Percentiles rank a stretch among this genome's conserved stretches.
These are phyloP conservation scores for Heritiera fomes DNA, from an alignment of 345 rosid species.

Conservation along the genomic window DNA sequence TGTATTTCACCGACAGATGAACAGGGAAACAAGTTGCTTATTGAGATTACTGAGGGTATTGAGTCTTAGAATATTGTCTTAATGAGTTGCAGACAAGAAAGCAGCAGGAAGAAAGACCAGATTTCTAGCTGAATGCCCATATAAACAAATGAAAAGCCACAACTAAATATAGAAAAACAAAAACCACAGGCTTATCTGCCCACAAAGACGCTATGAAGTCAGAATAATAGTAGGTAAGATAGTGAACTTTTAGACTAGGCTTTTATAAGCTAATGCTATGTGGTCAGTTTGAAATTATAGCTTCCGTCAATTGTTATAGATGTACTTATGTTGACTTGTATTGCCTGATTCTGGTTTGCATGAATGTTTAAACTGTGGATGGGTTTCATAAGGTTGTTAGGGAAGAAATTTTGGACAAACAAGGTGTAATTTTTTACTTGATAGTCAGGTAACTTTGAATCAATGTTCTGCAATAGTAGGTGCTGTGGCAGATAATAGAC, in stretches of 20 bases:
- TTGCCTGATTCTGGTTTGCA: neutral
- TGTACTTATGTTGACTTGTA: neutral
- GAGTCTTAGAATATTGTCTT: neutral
- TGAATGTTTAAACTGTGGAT: conserved; percentile 10
- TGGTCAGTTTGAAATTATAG: neutral
- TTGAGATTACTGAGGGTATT: neutral
- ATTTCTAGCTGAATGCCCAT: too few species aligned
- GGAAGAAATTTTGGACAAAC: neutral
- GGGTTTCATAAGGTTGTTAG: neutral
- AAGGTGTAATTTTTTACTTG: neutral
- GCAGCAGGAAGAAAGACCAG: too few species aligned
- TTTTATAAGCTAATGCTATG: neutral
- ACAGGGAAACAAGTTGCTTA: neutral
- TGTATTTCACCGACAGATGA: neutral
- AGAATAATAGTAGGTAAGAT: neutral
- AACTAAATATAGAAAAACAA: too few species aligned
- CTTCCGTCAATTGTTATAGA: neutral
- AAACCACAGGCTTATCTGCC: neutral
- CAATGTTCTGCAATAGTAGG: conserved; percentile 34
- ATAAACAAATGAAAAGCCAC: too few species aligned
- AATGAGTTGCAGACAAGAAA: neutral
- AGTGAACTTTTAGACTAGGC: neutral
- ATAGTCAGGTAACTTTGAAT: conserved; percentile 22
- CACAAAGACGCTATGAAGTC: neutral
- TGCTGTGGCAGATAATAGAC: conserved; percentile 37